These are phyloP conservation scores for Pueraria montana DNA, from an alignment of 306 rosid genomes.

Conservation along the genomic window DNA sequence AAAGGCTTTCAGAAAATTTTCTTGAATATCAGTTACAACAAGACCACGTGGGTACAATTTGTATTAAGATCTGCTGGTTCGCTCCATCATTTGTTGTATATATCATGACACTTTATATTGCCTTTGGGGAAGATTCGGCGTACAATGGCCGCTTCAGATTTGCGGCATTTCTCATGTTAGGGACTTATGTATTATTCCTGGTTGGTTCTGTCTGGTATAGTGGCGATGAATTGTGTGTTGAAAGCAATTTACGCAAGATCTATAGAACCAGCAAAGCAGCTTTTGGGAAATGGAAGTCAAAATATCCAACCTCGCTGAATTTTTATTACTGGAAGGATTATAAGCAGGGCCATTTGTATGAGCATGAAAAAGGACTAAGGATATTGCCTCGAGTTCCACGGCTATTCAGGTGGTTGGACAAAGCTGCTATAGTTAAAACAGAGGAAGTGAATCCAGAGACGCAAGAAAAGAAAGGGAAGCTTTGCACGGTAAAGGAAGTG, in stretches of 20 bases:
- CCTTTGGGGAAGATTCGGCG: fast-evolving
- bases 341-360: not conserved
- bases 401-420: not conserved
- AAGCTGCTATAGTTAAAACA: not conserved
- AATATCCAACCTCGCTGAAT: not conserved
- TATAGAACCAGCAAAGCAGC: no score
- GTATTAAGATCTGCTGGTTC: no score
- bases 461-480: not conserved
- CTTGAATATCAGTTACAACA: not conserved
- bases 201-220: not conserved
- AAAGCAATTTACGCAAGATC: no score
- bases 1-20: not conserved
- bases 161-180: not conserved
- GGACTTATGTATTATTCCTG: not conserved
- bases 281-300: no score
- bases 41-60: not conserved
- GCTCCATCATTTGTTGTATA: not conserved
- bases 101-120: no score
- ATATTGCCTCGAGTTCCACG: not conserved
- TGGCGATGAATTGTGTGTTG: not conserved
- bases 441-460: not conserved
- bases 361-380: not conserved
- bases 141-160: not conserved
- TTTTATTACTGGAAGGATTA: constrained; percentile 32
- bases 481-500: not conserved